phyloP scores from a whole-genome alignment of 129 eudicot genomes.

The Helichrysum umbraculigerum region DNA sequence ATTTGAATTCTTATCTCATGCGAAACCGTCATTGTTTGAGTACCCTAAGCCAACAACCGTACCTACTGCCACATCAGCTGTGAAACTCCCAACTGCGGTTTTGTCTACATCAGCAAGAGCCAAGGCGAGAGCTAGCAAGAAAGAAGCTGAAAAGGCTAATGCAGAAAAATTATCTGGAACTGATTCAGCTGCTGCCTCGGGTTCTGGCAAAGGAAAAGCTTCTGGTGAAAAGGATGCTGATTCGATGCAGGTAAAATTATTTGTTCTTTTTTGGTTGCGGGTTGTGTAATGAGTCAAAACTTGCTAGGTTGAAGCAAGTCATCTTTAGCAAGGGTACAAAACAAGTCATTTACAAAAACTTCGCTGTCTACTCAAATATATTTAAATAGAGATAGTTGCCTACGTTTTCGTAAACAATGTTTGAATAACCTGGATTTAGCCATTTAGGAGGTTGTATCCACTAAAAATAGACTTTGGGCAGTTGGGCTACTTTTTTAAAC shows the following conservation, averaged over 20 bases:
- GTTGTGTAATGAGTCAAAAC: neutral
- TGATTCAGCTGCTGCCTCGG: slow-evolving; percentile 41
- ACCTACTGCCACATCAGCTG: slow-evolving; percentile 80
- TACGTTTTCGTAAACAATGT: neutral
- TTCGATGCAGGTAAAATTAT: slow-evolving; percentile 71
- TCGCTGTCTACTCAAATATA: neutral
- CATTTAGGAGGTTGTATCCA: neutral
- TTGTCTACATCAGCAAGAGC: slow-evolving; percentile 91
- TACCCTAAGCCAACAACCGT: slow-evolving; percentile 93
- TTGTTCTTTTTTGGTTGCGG: neutral
- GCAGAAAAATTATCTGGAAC: slow-evolving; percentile 53
- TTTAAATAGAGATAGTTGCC: neutral
- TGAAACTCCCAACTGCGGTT: slow-evolving; percentile 90
- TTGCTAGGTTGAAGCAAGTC: too few species aligned
- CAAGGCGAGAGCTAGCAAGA: slow-evolving; percentile 87
- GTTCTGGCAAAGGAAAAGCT: slow-evolving; percentile 67
- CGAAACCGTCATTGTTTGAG: slow-evolving; percentile 91
- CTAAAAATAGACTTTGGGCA: neutral
- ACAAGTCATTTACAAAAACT: neutral
- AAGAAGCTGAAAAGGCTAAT: slow-evolving; percentile 82
- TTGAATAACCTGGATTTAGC: neutral
- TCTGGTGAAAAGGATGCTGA: slow-evolving; percentile 70
- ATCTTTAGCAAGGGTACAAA: too few species aligned
- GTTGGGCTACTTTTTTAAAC: neutral
- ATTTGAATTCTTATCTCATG: slow-evolving; percentile 86